A percentile compares a stretch with the other conserved stretches of the same genome.
These are phyloP conservation scores for Parvularia atlantis DNA, from an alignment of 78 protist genomes.

Conservation along the genomic window DNA sequence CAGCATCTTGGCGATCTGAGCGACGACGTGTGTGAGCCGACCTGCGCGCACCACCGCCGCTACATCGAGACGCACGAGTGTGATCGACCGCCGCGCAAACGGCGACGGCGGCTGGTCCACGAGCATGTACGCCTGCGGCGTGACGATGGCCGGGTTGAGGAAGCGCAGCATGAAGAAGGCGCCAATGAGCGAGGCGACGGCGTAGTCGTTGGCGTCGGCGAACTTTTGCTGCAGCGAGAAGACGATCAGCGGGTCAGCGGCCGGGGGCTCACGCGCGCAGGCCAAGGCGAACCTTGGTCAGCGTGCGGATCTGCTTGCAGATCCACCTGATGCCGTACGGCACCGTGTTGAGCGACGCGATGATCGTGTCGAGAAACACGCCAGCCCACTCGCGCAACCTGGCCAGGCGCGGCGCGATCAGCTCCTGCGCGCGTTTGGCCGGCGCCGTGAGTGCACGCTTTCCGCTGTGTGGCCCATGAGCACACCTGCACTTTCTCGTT, in stretches of 20 bases:
- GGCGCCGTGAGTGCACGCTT: too few species aligned
- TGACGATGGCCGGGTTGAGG: conserved; percentile 58
- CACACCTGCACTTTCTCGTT: background rate
- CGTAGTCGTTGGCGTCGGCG: conserved; percentile 29
- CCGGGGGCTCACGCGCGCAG: background rate
- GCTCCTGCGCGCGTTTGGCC: too few species aligned
- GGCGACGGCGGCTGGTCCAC: conserved; percentile 33
- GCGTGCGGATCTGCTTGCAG: conserved; percentile 44
- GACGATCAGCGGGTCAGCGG: too few species aligned
- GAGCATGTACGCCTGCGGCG: conserved; percentile 44
- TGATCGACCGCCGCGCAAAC: conserved; percentile 27
- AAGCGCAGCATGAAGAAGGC: conserved; percentile 56
- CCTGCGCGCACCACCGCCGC: background rate
- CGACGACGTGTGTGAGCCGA: background rate
- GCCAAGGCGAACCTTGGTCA: conserved; percentile 12
- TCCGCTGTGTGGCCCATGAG: too few species aligned
- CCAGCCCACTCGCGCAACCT: background rate
- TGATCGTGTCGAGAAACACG: conserved; percentile 26
- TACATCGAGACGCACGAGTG: background rate
- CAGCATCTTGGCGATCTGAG: conserved; percentile 45
- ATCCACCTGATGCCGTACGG: conserved; percentile 74
- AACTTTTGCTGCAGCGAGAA: conserved; percentile 9
- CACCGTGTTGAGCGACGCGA: conserved; percentile 15
- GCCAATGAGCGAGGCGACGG: conserved; percentile 37
- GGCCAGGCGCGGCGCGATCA: too few species aligned